phyloP scores from a whole-genome alignment of 148 eudicot genomes.

The Simmondsia chinensis region DNA sequence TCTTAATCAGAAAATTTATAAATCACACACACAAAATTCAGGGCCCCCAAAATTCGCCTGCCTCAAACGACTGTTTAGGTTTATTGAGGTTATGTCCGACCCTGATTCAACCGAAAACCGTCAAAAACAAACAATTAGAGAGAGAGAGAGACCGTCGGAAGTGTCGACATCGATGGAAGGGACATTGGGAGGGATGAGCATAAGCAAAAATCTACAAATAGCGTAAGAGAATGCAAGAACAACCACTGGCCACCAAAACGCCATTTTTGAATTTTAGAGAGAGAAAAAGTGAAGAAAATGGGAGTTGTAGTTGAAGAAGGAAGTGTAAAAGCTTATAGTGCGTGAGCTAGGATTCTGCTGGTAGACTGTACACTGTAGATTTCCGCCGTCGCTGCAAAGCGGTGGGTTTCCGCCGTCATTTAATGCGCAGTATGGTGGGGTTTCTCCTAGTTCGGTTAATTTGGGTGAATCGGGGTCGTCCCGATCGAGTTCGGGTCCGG shows the following conservation, averaged over 20 bases:
- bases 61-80: too few relatives aligned
- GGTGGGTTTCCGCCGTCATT: constrained; percentile 33
- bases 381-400: constrained; percentile 23
- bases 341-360: too few relatives aligned
- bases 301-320: neutral
- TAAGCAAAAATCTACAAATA: constrained; percentile 61
- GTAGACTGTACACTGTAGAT: too few relatives aligned
- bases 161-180: constrained; percentile 93
- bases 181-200: constrained; percentile 90
- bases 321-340: too few relatives aligned
- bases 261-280: constrained; percentile 36
- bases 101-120: neutral
- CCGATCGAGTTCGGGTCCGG: constrained; percentile 20
- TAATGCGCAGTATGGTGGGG: constrained; percentile 24
- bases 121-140: constrained; percentile 6
- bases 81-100: too few relatives aligned
- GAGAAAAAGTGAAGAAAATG: neutral
- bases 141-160: constrained; percentile 54
- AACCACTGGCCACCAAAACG: constrained; percentile 75
- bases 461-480: constrained; percentile 17
- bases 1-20: too few relatives aligned
- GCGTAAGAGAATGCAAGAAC: constrained; percentile 68
- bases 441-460: constrained; percentile 16
- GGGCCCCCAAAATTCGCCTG: too few relatives aligned
- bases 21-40: too few relatives aligned